Conservation (phyloP, 495 filamentous ascomycete genomes). For the Penicillium manginii region DNA sequence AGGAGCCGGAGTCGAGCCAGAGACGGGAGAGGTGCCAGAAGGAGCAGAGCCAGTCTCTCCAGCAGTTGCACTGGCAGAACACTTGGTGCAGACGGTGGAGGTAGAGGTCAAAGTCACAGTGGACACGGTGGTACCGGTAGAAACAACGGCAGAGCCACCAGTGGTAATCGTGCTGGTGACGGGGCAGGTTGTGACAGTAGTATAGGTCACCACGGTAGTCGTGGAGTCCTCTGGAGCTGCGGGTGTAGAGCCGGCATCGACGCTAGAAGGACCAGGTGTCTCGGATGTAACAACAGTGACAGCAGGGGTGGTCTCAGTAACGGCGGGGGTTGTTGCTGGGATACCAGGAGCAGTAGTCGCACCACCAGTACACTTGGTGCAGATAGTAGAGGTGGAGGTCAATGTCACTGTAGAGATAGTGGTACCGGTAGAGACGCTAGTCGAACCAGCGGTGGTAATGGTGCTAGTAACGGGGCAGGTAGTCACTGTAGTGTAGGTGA, state of each 20-base stretch:
- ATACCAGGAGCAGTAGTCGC: neutral
- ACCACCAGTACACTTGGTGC: constrained; percentile 12
- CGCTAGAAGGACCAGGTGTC: constrained; percentile 14
- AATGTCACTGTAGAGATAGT: constrained; percentile 36
- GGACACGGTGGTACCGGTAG: constrained; percentile 28
- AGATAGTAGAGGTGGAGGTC: constrained; percentile 19
- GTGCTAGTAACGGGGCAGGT: constrained; percentile 24
- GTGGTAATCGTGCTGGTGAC: constrained; percentile 19
- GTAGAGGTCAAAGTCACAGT: constrained; percentile 34
- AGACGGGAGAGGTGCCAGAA: constrained; percentile 12
- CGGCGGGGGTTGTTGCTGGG: constrained; percentile 30
- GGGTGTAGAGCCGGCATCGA: constrained; percentile 12
- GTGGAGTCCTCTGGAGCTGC: constrained; percentile 23
- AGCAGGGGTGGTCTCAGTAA: neutral
- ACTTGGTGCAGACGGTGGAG: constrained; percentile 16
- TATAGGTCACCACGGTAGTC: constrained; percentile 33
- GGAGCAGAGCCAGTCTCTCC: neutral
- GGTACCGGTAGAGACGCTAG: constrained; percentile 15
- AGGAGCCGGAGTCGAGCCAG: constrained; percentile 23
- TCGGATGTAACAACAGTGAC: neutral
- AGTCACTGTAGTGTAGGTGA: constrained; percentile 41
- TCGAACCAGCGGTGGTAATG: constrained; percentile 10
- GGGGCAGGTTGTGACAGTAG: constrained; percentile 37
- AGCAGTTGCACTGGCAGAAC: constrained; percentile 3
- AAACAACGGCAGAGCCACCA: neutral